These are phyloP conservation scores for Takakia lepidozioides DNA, from an alignment of 225 moss, liverwort and hornwort species.

Conservation along the genomic window DNA sequence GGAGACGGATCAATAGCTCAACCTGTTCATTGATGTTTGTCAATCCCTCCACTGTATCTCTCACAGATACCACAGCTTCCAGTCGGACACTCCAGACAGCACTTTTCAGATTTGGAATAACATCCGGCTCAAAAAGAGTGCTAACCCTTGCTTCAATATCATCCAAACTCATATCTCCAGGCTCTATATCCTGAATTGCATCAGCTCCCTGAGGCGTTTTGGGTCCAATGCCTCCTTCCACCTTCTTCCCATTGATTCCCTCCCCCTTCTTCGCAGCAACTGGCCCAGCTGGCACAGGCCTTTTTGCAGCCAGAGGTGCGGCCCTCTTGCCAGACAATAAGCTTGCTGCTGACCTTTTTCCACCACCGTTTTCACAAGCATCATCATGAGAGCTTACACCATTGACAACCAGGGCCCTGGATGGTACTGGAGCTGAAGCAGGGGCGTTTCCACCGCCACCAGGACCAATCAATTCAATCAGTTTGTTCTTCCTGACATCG, in stretches of 20 bases:
- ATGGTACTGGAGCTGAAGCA: constrained; percentile 40
- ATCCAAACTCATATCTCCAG: constrained; percentile 72
- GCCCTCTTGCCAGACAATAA: constrained; percentile 52
- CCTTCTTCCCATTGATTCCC: no score
- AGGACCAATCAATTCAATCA: constrained; percentile 76
- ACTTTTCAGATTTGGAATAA: constrained; percentile 69
- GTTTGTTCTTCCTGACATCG: constrained; percentile 84
- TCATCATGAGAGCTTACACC: constrained; percentile 32
- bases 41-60: constrained; percentile 43
- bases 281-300: constrained; percentile 24
- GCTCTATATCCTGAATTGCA: constrained; percentile 54
- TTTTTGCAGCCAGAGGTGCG: constrained; percentile 24
- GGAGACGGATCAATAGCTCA: constrained; percentile 70
- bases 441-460: constrained; percentile 26
- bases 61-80: constrained; percentile 71
- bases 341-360: constrained; percentile 64
- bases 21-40: constrained; percentile 37
- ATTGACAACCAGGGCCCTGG: constrained; percentile 38
- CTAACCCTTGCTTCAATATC: constrained; percentile 66
- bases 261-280: no score
- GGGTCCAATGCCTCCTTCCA: constrained; percentile 35
- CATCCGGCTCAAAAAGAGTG: constrained; percentile 53
- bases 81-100: constrained; percentile 88
- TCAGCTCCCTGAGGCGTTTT: constrained; percentile 35
- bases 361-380: constrained; percentile 20